These are phyloP conservation scores for Solanum arcanum DNA, from an alignment of 257 asterid genomes.

Conservation along the genomic window DNA sequence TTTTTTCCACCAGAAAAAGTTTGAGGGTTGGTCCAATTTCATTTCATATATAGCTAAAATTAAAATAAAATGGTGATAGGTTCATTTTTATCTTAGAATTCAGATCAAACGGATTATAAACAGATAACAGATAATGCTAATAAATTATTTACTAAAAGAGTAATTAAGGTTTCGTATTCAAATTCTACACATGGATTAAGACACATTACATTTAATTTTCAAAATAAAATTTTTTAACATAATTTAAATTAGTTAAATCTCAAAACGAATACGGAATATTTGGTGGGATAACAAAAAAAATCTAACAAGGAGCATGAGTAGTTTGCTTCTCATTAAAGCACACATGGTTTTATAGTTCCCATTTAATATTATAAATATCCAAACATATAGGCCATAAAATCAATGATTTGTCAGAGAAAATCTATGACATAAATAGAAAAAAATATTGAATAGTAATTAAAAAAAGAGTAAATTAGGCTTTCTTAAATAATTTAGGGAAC, in stretches of 20 bases:
- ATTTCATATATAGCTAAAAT: background rate
- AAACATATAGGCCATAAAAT: background rate
- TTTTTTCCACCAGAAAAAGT: background rate
- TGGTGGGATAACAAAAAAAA: background rate
- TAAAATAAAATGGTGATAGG: background rate
- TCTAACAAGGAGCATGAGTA: background rate
- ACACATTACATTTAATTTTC: accelerated
- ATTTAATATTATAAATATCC: background rate
- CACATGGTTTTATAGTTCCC: background rate
- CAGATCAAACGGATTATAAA: accelerated
- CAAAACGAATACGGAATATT: background rate
- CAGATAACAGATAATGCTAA: accelerated
- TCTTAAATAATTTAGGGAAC: background rate
- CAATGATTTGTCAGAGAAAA: background rate
- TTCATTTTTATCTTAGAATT: background rate
- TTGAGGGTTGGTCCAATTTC: background rate
- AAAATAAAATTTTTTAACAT: accelerated
- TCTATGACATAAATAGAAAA: background rate
- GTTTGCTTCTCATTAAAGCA: background rate
- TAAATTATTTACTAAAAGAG: background rate
- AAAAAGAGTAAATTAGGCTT: background rate
- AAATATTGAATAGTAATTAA: background rate
- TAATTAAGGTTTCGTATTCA: background rate
- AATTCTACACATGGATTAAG: background rate
- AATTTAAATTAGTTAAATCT: background rate